Evolutionary conservation across 176 grass and related monocot genomes (phyloP).

Genomic region (Triticum turgidum): DNA sequence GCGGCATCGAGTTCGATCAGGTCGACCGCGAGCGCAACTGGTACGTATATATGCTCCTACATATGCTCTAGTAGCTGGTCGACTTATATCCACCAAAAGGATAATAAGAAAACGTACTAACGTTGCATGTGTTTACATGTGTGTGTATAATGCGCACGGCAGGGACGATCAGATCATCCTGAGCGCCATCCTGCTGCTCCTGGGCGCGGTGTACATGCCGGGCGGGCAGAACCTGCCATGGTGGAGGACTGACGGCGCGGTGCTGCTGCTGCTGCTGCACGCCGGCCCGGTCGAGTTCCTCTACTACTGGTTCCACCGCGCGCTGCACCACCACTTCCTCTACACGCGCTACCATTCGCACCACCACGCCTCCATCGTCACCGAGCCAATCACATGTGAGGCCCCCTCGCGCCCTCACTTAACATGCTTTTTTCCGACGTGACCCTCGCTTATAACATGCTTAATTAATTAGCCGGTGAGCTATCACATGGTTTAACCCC

Average conservation of each 20-base stretch:
- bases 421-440: too few species aligned
- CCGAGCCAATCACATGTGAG: constrained; percentile 77
- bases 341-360: constrained; percentile 67
- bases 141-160: not conserved
- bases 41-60: not conserved
- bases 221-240: constrained; percentile 38
- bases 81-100: too few species aligned
- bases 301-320: constrained; percentile 85
- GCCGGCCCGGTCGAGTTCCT: constrained; percentile 60
- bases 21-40: constrained; percentile 90
- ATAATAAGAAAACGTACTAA: too few species aligned
- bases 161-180: constrained; percentile 94
- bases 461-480: not conserved
- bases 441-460: not conserved
- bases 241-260: constrained; percentile 57
- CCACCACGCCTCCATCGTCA: constrained; percentile 68
- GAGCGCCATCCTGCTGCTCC: constrained; percentile 52
- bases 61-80: too few species aligned
- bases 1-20: constrained; percentile 81
- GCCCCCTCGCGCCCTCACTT: not conserved
- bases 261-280: constrained; percentile 49
- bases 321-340: constrained; percentile 81
- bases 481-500: not conserved
- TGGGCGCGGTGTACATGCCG: constrained; percentile 12
- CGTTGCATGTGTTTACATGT: too few species aligned